Percentiles rank a stretch among this genome's conserved stretches.
These are phyloP conservation scores for Xylaria sp. DNA, from an alignment of 2,329 filamentous ascomycete species.

Conservation along the genomic window DNA sequence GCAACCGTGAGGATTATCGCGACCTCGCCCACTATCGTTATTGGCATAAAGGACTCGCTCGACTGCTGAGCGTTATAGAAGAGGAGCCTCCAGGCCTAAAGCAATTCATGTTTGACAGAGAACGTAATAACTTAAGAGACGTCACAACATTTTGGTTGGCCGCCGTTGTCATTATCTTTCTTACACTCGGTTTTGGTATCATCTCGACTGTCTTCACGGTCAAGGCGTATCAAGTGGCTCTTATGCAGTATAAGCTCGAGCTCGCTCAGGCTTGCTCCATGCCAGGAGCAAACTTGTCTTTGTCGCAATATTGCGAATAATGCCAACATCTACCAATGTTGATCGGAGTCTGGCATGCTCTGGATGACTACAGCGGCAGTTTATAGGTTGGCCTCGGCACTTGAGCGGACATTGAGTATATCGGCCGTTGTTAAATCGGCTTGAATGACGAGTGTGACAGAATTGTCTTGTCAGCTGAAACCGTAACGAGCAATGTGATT, in stretches of 20 bases:
- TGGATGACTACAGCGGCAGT: neutral
- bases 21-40: constrained; percentile 3
- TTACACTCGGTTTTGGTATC: constrained; percentile 2
- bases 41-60: neutral
- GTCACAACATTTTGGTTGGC: constrained; percentile 4
- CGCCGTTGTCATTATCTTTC: neutral
- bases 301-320: neutral
- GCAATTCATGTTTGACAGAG: neutral
- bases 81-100: neutral
- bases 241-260: neutral
- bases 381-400: no score
- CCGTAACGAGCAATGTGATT: neutral
- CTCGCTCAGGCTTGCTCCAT: neutral
- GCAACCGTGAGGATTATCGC: neutral
- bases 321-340: neutral
- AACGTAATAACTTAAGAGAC: neutral
- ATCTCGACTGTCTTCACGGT: neutral
- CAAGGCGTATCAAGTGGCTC: neutral
- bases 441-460: no score
- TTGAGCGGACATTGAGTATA: no score
- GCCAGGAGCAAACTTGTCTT: neutral
- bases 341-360: neutral
- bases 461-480: neutral
- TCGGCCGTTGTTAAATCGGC: no score
- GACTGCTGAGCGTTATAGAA: neutral